Base-by-base conservation (phyloP, 345 rosid genomes). In the Arabidopsis arenosa region DNA sequence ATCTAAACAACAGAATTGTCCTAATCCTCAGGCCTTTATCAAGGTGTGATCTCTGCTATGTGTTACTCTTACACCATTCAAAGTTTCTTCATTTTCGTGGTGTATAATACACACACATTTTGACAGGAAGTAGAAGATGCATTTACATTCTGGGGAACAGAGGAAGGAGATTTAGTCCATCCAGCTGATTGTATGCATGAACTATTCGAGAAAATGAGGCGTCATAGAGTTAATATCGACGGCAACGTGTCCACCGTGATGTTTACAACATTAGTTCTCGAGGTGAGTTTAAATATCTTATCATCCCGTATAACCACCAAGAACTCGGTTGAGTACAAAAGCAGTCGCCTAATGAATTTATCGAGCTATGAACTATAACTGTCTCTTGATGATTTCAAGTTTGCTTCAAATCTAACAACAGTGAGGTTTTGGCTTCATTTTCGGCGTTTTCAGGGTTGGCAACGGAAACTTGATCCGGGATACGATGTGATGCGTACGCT, bases 151-250 rank as follows among this genome's bases (percentile, higher is more conserved):
- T 96, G 99, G 99, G 98, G 98, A 58, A 90, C 99, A 45, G 62
- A 86, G 7, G 97, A 89, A 75, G 99, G 99, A 74, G 87, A 93
- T 68, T 44, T 70, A 68, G 68, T 96, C 40, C 99, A 90, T 84
- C 99, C 99, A 5, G 94, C 98, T 3, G 99, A 93, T 68, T 93
- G 98, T 86, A 96, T 96, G 94, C 89, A 96, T 69, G 87, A 96
- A 70, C 61, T 96, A 75, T 96, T 96, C 23, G 98, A 96, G 86
- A 92, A 93, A 85, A 94, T 91, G 79, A 83, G 98, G 57, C 93
- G 80, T 26, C 95, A 96, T 63, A 85, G 68, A 79, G 98, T 96
- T 64, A 96, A 93, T 40, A 47, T 96, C 32, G 99, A 96, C 52
- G 98, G 98, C 66, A 96, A 91, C 76, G 94, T 91, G 3, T 88